Conservation (phyloP, 345 rosid genomes). For the Syzygium oleosum region DNA sequence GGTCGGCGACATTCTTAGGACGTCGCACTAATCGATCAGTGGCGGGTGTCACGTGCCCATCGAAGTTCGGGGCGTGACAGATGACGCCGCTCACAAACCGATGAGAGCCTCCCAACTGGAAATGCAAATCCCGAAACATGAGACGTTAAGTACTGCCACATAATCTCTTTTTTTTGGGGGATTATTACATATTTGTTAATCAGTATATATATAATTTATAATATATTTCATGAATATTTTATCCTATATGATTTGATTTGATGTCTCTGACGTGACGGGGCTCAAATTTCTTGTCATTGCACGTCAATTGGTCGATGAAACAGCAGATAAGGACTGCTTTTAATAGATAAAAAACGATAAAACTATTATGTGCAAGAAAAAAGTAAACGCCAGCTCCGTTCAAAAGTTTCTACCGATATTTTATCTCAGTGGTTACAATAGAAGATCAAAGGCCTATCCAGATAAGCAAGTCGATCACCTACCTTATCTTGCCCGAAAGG, state of each 20-base stretch:
- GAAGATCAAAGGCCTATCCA: neutral
- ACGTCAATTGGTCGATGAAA: too few species aligned
- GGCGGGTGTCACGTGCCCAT: too few species aligned
- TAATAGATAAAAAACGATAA: too few species aligned
- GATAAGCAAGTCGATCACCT: neutral
- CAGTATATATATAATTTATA: too few species aligned
- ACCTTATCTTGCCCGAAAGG: neutral
- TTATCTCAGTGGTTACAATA: neutral
- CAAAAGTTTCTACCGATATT: neutral
- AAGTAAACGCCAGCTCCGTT: neutral
- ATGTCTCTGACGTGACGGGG: too few species aligned
- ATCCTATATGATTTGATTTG: neutral
- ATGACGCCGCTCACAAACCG: neutral
- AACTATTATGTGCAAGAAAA: neutral
- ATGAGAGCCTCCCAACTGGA: neutral
- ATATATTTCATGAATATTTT: too few species aligned
- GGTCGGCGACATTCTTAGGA: too few species aligned
- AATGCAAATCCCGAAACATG: neutral
- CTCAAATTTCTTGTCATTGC: too few species aligned
- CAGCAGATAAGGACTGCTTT: too few species aligned
- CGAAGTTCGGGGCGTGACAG: too few species aligned
- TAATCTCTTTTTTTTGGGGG: neutral
- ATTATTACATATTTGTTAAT: too few species aligned
- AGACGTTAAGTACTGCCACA: neutral
- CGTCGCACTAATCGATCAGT: too few species aligned